A percentile compares a stretch with the other conserved stretches of the same genome.
Evolutionary conservation across 169 alveolate species (phyloP).

Genomic region (Pseudocohnilembus persalinus): DNA sequence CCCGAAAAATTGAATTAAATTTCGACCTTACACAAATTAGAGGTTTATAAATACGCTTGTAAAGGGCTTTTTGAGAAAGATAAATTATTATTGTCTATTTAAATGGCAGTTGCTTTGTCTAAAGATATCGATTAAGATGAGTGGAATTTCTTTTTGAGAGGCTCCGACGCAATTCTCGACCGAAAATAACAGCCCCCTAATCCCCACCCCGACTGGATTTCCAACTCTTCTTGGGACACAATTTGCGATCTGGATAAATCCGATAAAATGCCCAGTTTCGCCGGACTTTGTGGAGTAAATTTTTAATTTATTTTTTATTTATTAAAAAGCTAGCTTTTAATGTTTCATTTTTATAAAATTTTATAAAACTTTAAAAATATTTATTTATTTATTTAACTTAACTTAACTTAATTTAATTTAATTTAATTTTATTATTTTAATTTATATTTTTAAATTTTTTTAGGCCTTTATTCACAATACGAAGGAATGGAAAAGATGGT

Average conservation of each 20-base stretch:
- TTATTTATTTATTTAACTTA: too few relatives aligned
- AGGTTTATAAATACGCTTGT: conserved; percentile 79
- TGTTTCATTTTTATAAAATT: too few relatives aligned
- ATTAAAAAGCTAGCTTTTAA: too few relatives aligned
- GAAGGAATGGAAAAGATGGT: conserved; percentile 86
- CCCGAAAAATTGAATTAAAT: conserved; percentile 82
- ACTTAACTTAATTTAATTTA: too few relatives aligned
- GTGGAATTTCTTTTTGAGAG: conserved; percentile 90
- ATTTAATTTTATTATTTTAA: too few relatives aligned
- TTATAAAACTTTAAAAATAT: too few relatives aligned
- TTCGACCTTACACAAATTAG: conserved; percentile 74
- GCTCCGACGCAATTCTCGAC: conserved; percentile 86
- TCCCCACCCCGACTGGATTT: conserved; percentile 91
- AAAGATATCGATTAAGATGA: conserved; percentile 83
- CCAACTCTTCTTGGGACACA: conserved; percentile 88
- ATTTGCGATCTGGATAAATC: conserved; percentile 81
- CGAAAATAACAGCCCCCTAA: conserved; percentile 81
- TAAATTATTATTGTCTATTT: conserved; percentile 89
- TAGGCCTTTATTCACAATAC: conserved; percentile 89
- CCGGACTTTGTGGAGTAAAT: conserved; percentile 88
- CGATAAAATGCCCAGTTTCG: conserved; percentile 70
- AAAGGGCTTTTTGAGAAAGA: conserved; percentile 93
- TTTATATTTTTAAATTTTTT: too few relatives aligned
- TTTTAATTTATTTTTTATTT: too few relatives aligned
- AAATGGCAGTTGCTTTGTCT: conserved; percentile 85